These are phyloP conservation scores for Huntiella moniliformis DNA, from an alignment of 2,329 filamentous ascomycete genomes.

Conservation along the genomic window DNA sequence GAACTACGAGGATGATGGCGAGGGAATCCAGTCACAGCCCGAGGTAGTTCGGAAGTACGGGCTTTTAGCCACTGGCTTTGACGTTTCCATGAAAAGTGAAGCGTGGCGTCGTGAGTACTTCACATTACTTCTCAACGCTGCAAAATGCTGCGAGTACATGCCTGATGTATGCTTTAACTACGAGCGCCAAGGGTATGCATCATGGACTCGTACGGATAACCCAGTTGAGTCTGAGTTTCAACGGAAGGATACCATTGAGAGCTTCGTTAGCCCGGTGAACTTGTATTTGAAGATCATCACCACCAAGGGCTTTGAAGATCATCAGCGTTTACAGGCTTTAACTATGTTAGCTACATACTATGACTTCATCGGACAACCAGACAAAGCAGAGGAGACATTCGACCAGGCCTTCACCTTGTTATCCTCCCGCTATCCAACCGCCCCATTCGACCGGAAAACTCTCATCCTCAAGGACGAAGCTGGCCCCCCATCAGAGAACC, in stretches of 20 bases:
- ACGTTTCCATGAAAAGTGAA: conserved; percentile 59
- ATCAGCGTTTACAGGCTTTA: conserved; percentile 64
- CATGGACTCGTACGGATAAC: too few relatives aligned
- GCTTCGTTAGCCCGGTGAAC: conserved; percentile 51
- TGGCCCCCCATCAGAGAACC: conserved; percentile 46
- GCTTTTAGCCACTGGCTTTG: conserved; percentile 26
- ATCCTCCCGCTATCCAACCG: conserved; percentile 25
- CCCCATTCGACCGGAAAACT: conserved; percentile 38
- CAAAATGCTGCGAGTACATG: conserved; percentile 58
- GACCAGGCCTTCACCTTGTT: conserved; percentile 61
- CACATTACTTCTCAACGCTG: conserved; percentile 60
- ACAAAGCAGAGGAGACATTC: conserved; percentile 54
- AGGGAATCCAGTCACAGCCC: conserved; percentile 8
- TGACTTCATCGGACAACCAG: conserved; percentile 50
- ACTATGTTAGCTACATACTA: conserved; percentile 73
- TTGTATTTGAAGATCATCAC: conserved; percentile 71
- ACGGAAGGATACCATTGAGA: conserved; percentile 43
- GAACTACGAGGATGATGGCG: conserved; percentile 8
- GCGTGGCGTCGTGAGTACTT: conserved; percentile 77
- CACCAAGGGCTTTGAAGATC: conserved; percentile 58
- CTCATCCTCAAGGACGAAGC: conserved; percentile 43
- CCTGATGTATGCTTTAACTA: conserved; percentile 52
- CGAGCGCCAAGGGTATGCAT: conserved; percentile 46
- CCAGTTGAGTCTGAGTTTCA: conserved; percentile 28
- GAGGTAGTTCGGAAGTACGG: conserved; percentile 7